Evolutionary conservation across 192 early-diverging fungal genomes (phyloP).

Genomic region (Coemansia sp.): DNA sequence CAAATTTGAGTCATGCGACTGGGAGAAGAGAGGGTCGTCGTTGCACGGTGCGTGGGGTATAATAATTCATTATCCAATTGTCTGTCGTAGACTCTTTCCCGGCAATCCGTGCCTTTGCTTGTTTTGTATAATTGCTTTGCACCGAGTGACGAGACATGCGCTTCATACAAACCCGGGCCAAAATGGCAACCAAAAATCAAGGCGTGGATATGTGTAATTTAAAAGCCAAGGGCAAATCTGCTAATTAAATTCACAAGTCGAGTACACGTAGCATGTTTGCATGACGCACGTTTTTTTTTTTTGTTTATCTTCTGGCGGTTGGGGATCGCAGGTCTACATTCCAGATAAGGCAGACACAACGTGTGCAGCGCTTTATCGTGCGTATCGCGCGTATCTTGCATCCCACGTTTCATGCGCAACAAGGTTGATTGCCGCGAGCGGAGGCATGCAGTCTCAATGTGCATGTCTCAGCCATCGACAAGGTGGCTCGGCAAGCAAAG

Average conservation of each 20-base stretch:
- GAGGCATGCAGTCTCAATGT: background rate
- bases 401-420: background rate
- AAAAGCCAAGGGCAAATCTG: background rate
- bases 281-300: background rate
- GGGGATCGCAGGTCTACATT: background rate
- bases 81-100: background rate
- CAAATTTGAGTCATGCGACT: background rate
- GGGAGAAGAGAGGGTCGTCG: background rate
- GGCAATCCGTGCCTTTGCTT: background rate
- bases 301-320: background rate
- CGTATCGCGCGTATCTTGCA: background rate
- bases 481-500: background rate
- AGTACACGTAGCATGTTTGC: background rate
- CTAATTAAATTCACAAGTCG: background rate
- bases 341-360: slow-evolving; percentile 4
- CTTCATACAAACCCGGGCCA: background rate
- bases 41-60: background rate
- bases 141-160: background rate
- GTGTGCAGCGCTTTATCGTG: slow-evolving; percentile 1
- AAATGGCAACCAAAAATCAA: background rate
- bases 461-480: background rate
- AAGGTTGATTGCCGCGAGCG: background rate
- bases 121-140: slow-evolving; percentile 1
- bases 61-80: background rate
- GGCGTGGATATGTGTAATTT: background rate